Evolutionary conservation across 371 early-diverging fungal species (phyloP).

Genomic region (Syncephalastrum contaminatum): DNA sequence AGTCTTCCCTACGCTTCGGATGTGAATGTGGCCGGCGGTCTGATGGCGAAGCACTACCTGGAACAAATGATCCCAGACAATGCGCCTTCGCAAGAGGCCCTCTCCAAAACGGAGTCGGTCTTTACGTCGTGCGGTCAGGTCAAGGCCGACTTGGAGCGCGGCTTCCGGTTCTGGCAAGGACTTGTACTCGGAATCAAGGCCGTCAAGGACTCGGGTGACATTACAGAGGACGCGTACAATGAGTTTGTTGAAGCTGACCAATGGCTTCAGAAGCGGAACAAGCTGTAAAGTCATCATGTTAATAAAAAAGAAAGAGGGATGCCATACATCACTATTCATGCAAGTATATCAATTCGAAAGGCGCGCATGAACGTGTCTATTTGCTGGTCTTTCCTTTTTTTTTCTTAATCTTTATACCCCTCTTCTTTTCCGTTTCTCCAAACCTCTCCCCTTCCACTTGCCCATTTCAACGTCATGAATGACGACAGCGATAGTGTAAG

Average conservation of each 20-base stretch:
- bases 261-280: constrained; percentile 34
- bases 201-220: constrained; percentile 23
- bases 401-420: neutral
- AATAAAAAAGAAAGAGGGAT: neutral
- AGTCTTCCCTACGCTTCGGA: constrained; percentile 56
- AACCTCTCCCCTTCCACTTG: no score
- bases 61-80: constrained; percentile 31
- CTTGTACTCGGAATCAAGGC: constrained; percentile 32
- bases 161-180: constrained; percentile 55
- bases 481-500: no score
- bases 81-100: constrained; percentile 22
- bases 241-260: constrained; percentile 49
- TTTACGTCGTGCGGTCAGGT: constrained; percentile 45
- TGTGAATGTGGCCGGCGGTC: constrained; percentile 53
- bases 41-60: constrained; percentile 49
- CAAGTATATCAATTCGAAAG: neutral
- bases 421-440: no score
- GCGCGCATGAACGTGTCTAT: neutral
- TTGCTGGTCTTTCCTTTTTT: neutral
- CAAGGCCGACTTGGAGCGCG: constrained; percentile 41
- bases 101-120: constrained; percentile 31
- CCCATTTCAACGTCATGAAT: no score
- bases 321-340: neutral
- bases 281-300: neutral
- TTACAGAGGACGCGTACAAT: constrained; percentile 18